A percentile compares a stretch with the other conserved stretches of the same genome.
Evolutionary conservation across 345 rosid genomes (phyloP).

Genomic region (Punica granatum): DNA sequence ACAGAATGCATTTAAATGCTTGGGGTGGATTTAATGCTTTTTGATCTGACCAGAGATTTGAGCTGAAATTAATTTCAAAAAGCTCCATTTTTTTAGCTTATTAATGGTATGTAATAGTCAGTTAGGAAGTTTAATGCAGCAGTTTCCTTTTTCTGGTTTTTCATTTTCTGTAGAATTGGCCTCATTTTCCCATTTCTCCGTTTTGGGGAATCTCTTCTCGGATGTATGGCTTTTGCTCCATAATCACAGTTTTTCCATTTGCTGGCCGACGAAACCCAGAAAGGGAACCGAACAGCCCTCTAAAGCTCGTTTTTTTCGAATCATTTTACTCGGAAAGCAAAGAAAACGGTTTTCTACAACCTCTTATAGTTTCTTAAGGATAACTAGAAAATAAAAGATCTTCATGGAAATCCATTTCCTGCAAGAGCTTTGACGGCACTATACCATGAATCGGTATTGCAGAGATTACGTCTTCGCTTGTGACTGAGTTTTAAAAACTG

Average conservation of each 20-base stretch:
- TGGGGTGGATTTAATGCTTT: not conserved
- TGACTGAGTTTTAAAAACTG: not conserved
- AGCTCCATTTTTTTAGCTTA: not conserved
- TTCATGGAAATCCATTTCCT: no score
- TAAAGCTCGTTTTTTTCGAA: not conserved
- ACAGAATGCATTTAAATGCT: not conserved
- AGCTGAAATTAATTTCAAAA: not conserved
- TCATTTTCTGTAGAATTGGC: not conserved
- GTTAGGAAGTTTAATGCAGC: not conserved
- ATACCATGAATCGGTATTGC: no score
- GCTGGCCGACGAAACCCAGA: not conserved
- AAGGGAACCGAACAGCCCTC: not conserved
- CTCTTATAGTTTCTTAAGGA: no score
- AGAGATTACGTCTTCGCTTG: not conserved
- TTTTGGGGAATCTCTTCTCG: not conserved
- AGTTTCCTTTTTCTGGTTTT: not conserved
- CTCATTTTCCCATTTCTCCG: not conserved
- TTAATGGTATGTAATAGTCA: not conserved
- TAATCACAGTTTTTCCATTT: not conserved
- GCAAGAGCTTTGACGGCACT: no score
- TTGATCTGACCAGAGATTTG: not conserved
- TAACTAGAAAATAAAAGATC: no score
- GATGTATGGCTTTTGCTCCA: not conserved
- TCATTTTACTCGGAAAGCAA: not conserved
- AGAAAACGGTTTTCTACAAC: not conserved